Evolutionary conservation across 2,329 filamentous ascomycete species (phyloP), one percentile per base, ranked within the genome.

Genomic region (Rhexocercosporidium sp.): DNA sequence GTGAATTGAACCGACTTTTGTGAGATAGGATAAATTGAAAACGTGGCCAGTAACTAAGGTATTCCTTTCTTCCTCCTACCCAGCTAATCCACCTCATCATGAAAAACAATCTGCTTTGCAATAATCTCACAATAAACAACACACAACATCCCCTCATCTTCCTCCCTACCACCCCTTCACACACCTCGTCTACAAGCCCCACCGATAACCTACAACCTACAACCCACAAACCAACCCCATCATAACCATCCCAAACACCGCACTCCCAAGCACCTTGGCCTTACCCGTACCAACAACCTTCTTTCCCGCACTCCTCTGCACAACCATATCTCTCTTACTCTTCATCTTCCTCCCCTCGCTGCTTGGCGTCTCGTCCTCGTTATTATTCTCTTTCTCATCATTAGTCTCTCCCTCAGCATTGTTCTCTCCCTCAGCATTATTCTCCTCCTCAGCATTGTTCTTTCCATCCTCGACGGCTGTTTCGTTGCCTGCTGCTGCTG

Each of bases 261-360:
- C 57, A 60, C 57, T 60, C 14, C 57, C 57, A n/a, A 60, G 1
- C 0, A 60, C 25, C 57, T 60, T 60, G 18, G 11, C 39, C 57
- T 60, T 60, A 2, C 34, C 34, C 5, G 14, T 8, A 18, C 20
- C 20, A 44, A 20, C 4, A n/a, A 25, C 39, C 22, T 20, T 59
- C 59, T 37, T 49, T 9, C 44, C 44, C 14, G 39, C 59, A 3
- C 44, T 49, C n/a, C 46, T 37, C 59, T 62, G 44, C 46, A 62
- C 59, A 31, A 60, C 9, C 25, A 3, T 16, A 14, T 41, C 14
- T 1, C 25, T 29, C 59, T 46, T 27, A 4, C 12, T 25, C 46
- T 47, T 47, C 39, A 20, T 8, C 39, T 31, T 41, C 18, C 44
- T n/a, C 0, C 27, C 46, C 5, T 39, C 47, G 5, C 22, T 44